Percentiles rank a stretch among this genome's conserved stretches.
phyloP scores from a whole-genome alignment of 169 alveolate species.

The Condylostoma magnum region DNA sequence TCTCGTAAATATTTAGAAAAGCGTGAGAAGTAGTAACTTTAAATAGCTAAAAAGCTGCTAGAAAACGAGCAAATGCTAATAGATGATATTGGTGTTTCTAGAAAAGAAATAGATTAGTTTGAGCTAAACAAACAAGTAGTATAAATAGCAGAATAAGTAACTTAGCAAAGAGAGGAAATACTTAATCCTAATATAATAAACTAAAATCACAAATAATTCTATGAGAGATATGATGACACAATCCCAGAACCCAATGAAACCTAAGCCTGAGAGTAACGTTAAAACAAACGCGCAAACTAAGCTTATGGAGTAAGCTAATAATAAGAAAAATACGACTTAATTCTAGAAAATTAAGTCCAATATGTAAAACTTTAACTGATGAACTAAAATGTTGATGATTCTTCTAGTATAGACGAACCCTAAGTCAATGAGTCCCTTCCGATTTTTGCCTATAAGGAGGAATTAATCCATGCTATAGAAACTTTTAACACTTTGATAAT shows the following conservation, averaged over 20 bases:
- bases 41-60: constrained; percentile 77
- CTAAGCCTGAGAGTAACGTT: constrained; percentile 18
- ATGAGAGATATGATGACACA: constrained; percentile 63
- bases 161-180: constrained; percentile 80
- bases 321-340: constrained; percentile 69
- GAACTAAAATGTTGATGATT: constrained; percentile 37
- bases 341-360: constrained; percentile 74
- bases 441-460: constrained; percentile 90
- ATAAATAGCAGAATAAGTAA: constrained; percentile 84
- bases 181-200: constrained; percentile 51
- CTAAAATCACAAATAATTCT: constrained; percentile 45
- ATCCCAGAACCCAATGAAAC: constrained; percentile 47
- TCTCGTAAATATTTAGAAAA: constrained; percentile 92
- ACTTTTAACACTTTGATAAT: constrained; percentile 91
- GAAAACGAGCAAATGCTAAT: constrained; percentile 91
- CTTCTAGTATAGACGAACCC: constrained; percentile 31
- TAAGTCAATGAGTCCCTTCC: constrained; percentile 85
- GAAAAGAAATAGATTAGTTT: constrained; percentile 68
- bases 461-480: constrained; percentile 88
- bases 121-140: constrained; percentile 84
- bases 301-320: constrained; percentile 46
- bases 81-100: constrained; percentile 83
- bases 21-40: constrained; percentile 84
- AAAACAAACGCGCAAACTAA: constrained; percentile 37
- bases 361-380: constrained; percentile 49